Conservation (phyloP, 371 early-diverging fungal genomes). For the Apophysomyces ossiformis region DNA sequence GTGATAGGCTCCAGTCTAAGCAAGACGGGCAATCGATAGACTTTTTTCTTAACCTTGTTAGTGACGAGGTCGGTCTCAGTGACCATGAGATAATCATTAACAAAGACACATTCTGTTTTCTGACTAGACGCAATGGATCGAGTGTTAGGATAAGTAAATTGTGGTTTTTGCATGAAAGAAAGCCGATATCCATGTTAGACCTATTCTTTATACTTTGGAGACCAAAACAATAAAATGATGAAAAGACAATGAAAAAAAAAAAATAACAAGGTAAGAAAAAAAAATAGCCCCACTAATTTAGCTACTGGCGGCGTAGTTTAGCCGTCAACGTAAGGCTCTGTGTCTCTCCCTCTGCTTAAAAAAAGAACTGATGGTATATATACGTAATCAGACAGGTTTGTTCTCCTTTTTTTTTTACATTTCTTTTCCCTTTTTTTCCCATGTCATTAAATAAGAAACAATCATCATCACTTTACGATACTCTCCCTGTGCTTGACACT, state of each 20-base stretch:
- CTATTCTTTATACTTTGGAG: background rate
- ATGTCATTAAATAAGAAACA: conserved; percentile 10
- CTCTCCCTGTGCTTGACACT: conserved; percentile 23
- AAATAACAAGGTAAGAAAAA: conserved; percentile 9
- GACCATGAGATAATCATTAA: conserved; percentile 21
- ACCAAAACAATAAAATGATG: background rate
- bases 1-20: conserved; percentile 12
- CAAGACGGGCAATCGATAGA: conserved; percentile 14
- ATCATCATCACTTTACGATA: conserved; percentile 22
- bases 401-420: conserved; percentile 10
- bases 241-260: background rate
- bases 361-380: too few relatives aligned
- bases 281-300: background rate
- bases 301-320: background rate
- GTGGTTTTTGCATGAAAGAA: conserved; percentile 2
- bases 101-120: conserved; percentile 20
- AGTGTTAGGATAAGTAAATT: conserved; percentile 12
- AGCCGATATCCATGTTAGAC: conserved; percentile 8
- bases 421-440: background rate
- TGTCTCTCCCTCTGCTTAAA: too few relatives aligned
- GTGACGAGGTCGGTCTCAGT: conserved; percentile 19
- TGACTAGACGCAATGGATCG: background rate
- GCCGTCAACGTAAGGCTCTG: too few relatives aligned
- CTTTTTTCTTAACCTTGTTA: conserved; percentile 16
- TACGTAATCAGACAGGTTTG: conserved; percentile 1